These are phyloP conservation scores for Hortaea sp. DNA, from an alignment of 2,329 filamentous ascomycete genomes.

Conservation along the genomic window DNA sequence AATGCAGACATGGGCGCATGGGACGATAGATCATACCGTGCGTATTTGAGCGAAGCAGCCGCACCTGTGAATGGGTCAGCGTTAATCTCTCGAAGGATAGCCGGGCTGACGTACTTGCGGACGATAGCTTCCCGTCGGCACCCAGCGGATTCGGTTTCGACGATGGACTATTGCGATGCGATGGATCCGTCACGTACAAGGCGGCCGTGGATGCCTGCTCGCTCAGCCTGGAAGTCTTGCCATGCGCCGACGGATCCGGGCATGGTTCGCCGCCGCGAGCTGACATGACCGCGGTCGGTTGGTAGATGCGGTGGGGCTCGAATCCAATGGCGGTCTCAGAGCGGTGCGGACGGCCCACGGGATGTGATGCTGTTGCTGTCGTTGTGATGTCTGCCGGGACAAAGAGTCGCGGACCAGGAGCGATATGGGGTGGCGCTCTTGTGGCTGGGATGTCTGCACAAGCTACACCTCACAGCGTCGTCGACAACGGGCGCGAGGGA, in stretches of 20 bases:
- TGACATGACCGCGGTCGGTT: background rate
- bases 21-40: constrained; percentile 30
- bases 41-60: constrained; percentile 58
- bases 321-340: too few species aligned
- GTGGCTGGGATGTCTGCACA: background rate
- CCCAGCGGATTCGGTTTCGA: constrained; percentile 31
- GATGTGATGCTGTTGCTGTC: too few species aligned
- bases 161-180: constrained; percentile 3
- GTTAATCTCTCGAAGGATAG: background rate
- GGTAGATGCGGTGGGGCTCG: too few species aligned
- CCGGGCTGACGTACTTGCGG: constrained; percentile 40
- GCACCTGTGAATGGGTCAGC: constrained; percentile 36
- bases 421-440: background rate
- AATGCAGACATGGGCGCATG: background rate
- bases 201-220: constrained; percentile 51
- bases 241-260: constrained; percentile 37
- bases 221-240: constrained; percentile 31
- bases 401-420: background rate
- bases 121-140: constrained; percentile 46
- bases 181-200: constrained; percentile 42
- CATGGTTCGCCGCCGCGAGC: constrained; percentile 13
- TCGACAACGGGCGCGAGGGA: too few species aligned
- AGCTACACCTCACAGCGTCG: background rate
- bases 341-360: too few species aligned
- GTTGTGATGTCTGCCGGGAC: too few species aligned